Conservation (phyloP, 2,329 filamentous ascomycete genomes). For the Teratosphaeria destructans region DNA sequence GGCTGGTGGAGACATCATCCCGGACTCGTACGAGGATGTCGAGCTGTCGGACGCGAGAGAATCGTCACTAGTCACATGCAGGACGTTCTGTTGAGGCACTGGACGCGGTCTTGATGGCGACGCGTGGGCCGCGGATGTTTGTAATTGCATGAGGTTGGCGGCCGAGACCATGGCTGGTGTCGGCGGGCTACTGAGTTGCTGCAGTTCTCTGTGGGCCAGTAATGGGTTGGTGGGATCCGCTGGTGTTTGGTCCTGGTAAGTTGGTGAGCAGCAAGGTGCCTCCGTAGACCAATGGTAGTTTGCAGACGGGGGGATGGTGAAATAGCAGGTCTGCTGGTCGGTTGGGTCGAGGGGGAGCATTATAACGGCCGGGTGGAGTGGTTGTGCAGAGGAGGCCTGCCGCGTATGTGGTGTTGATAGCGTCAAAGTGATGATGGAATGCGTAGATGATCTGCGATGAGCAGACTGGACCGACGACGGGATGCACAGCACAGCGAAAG, state of each 20-base stretch:
- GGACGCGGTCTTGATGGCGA: slow-evolving; percentile 19
- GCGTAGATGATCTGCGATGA: not conserved
- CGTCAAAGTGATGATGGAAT: not conserved
- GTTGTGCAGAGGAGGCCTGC: not conserved
- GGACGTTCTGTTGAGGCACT: slow-evolving; percentile 23
- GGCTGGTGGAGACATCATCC: slow-evolving; percentile 12
- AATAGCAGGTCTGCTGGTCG: slow-evolving; percentile 1
- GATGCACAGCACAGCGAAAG: not conserved
- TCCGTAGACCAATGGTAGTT: slow-evolving; percentile 1
- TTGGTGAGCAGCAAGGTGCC: slow-evolving; percentile 3
- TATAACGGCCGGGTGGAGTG: not conserved
- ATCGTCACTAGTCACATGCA: slow-evolving; percentile 22
- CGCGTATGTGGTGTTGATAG: not conserved
- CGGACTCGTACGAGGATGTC: slow-evolving; percentile 5
- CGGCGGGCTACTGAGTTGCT: not conserved
- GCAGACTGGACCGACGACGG: not conserved
- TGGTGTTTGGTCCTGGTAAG: not conserved
- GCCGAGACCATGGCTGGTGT: not conserved
- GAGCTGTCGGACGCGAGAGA: slow-evolving; percentile 14
- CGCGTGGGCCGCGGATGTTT: slow-evolving; percentile 22
- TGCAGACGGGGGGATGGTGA: not conserved
- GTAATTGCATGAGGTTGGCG: slow-evolving; percentile 20
- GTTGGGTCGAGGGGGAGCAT: slow-evolving; percentile 1
- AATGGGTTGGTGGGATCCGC: slow-evolving; percentile 1
- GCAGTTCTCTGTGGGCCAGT: slow-evolving; percentile 1